Base-by-base conservation (phyloP, 768 basidiomycete species). In the Mycena vitilis region DNA sequence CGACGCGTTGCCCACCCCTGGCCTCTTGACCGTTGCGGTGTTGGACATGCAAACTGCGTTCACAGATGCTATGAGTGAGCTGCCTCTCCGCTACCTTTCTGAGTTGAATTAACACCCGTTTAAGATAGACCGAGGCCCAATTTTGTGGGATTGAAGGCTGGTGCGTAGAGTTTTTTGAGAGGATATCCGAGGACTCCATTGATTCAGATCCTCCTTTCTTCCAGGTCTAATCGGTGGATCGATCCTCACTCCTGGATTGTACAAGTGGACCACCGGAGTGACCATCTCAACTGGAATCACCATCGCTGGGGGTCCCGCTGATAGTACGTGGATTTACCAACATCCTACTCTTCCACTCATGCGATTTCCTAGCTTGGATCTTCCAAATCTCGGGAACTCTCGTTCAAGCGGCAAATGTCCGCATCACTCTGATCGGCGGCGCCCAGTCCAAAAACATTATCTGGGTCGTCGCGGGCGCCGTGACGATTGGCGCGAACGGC, bases 201-300 rank as follows among this genome's bases (percentile, higher is more conserved):
- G 8, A 4, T 23, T 2, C 15, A 23, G 9, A 49, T 5, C 22
- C 15, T 16, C 12, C 22, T 7, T 37, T 57, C 23, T 45, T 7
- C 2, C 15, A 65, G 65, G 65, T 13, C 42, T 52, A 22, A 60
- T 66, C 20, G 65, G 58, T 0, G 65, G 65, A 30, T 60, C 58
- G 4, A 34, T 47, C 22, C 57, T 66, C 16, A 34, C 36, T 0
- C 65, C 65, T 36, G 65, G 65, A 11, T 34, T 66, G 4, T 66
- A 66, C 58, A 59, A 60, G 44, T 66, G 65, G 65, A 66, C 65
- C 8, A 66, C 65, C 2, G 65, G 49, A 54, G 65, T 66, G 34
- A 60, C 42, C 52, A 60, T 66, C 48, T 53, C 65, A 0, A 53
- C 58, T 1, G 65, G 11, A 8, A 60, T 66, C 12, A 60, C 65